Base-by-base conservation (phyloP, 305 asterid species). In the Solanum hybrid region DNA sequence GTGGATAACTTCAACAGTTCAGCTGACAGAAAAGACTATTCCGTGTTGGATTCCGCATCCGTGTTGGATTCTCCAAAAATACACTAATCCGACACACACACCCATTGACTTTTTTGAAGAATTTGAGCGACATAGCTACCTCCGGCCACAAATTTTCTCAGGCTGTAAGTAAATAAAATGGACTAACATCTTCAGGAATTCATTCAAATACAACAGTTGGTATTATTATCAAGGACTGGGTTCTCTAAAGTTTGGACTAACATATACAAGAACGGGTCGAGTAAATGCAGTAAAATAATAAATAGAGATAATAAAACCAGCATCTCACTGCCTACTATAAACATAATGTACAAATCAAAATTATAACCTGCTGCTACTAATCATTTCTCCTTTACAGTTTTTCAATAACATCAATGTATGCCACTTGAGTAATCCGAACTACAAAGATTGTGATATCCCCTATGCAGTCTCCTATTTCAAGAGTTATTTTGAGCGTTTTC, bases 401-500 rank as follows among this genome's bases (percentile, higher is more conserved):
- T 77, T 46, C 1, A 14, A 20, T 12, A 51, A 88, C 79, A 42
- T 76, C 24, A 66, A 78, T 14, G 82, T 29, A 56, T 60, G 76
- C 75, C 88, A 56, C 46, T 85, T 20, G 75, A 84, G 29, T 38
- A 31, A 71, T 51, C 37, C 24, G 7, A 85, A 85, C 76, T 56
- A 56, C 20, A 56, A 85, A 85, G 88, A 85, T 20, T 56, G n/a
- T 32, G 27, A 85, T 31, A 22, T 85, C n/a, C 42, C 42, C 32
- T 56, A 85, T 12, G 88, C 32, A 80, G 31, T 46, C 32, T 34
- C 66, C 86, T 51, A 27, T 85, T 79, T 92, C 92, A 90, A 75
- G 89, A n/a, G 86, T 89, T 92, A 84, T 91, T 87, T 92, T 94
- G 87, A 20, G 94, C 91, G 88, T 93, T 91, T 89, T 96, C 97